Conservation (phyloP, 192 early-diverging fungal genomes). For the Geosiphon pyriformis region DNA sequence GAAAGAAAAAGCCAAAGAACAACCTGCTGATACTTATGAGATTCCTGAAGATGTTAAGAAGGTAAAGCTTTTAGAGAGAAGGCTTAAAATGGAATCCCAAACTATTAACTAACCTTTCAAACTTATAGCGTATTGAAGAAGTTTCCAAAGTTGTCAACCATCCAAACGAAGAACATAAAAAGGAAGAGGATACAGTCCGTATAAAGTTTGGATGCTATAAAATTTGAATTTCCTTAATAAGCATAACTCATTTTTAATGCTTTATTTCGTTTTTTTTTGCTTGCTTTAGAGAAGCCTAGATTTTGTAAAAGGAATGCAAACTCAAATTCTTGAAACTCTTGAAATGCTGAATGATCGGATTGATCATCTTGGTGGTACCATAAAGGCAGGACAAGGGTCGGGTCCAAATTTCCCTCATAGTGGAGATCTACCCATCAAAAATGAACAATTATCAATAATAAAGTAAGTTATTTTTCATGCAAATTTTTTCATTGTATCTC, state of each 20-base stretch:
- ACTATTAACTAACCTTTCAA: neutral
- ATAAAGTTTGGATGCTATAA: neutral
- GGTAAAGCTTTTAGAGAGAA: neutral
- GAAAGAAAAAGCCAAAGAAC: neutral
- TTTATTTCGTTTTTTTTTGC: neutral
- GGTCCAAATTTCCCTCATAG: neutral
- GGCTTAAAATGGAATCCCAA: neutral
- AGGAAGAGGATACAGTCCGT: neutral
- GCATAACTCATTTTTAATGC: neutral
- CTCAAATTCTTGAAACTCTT: conserved; percentile 7
- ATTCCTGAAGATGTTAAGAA: conserved; percentile 14
- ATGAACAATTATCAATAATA: neutral
- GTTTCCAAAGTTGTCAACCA: neutral
- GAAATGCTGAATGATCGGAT: conserved; percentile 1
- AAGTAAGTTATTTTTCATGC: neutral
- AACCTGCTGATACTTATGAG: conserved; percentile 2
- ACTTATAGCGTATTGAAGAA: conserved; percentile 14
- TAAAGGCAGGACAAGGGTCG: neutral
- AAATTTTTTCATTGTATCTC: neutral
- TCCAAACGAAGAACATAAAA: neutral
- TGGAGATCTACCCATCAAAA: neutral
- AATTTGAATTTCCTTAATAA: neutral
- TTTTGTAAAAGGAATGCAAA: conserved; percentile 21
- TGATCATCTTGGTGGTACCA: neutral
- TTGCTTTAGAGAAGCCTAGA: conserved; percentile 5